Percentiles rank a stretch among this genome's conserved stretches.
Evolutionary conservation across 2,329 filamentous ascomycete genomes (phyloP).

Genomic region (Paramyrothecium sp.): DNA sequence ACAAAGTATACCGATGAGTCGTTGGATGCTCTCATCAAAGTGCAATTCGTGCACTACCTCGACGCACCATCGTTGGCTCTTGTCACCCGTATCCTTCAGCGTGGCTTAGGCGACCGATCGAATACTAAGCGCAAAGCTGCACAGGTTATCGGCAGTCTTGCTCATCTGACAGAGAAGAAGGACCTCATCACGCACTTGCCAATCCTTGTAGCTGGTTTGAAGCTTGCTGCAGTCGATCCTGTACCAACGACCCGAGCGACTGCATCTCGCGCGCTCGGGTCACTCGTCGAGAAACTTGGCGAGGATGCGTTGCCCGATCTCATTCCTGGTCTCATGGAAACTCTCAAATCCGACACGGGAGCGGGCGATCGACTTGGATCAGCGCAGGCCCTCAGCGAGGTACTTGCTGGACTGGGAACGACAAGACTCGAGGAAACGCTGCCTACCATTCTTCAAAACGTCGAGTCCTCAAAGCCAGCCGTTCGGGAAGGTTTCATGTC

Average conservation of each 20-base stretch:
- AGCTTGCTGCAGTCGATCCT: conserved; percentile 87
- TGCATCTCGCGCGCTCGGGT: conserved; percentile 91
- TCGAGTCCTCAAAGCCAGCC: conserved; percentile 83
- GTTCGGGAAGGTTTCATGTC: conserved; percentile 99
- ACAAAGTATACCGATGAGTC: conserved; percentile 97
- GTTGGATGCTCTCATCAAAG: conserved; percentile 90
- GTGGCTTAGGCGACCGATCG: conserved; percentile 86
- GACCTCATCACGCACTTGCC: conserved; percentile 89
- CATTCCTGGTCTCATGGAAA: conserved; percentile 96
- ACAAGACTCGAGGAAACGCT: conserved; percentile 91
- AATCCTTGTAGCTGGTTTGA: conserved; percentile 86
- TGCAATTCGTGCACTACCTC: conserved; percentile 98
- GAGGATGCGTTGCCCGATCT: conserved; percentile 96
- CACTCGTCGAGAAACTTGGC: conserved; percentile 95
- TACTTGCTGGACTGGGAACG: conserved; percentile 91
- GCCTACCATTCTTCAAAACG: conserved; percentile 94
- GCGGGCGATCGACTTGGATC: conserved; percentile 95
- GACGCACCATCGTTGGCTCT: conserved; percentile 93
- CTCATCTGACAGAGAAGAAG: conserved; percentile 94
- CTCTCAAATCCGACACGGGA: conserved; percentile 93
- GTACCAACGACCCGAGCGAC: conserved; percentile 96
- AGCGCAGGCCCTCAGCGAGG: conserved; percentile 93
- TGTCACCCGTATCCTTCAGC: conserved; percentile 91
- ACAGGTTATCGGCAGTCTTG: conserved; percentile 96
- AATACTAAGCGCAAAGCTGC: conserved; percentile 94